A percentile compares a stretch with the other conserved stretches of the same genome.
Conservation (phyloP, 169 alveolate genomes). For the Babesia caballi region DNA sequence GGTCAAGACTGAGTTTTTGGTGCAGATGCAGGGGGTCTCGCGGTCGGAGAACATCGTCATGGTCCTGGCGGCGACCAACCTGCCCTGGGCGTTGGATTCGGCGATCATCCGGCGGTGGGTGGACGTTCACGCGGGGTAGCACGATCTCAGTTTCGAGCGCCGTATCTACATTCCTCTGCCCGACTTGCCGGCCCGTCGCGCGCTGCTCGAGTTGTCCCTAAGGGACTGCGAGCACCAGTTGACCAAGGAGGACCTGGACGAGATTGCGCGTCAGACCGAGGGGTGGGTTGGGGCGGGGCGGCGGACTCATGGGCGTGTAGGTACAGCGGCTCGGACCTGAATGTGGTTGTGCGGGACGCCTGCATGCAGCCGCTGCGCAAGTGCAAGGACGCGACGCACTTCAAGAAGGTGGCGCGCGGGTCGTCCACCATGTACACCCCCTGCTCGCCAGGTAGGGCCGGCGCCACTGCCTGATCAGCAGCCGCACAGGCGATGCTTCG, state of each 20-base stretch:
- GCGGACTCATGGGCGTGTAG: neutral
- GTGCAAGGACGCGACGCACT: conserved; percentile 62
- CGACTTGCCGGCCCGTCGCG: conserved; percentile 88
- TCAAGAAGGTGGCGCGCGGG: conserved; percentile 60
- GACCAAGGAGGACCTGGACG: conserved; percentile 77
- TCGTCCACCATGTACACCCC: conserved; percentile 68
- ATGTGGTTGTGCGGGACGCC: conserved; percentile 69
- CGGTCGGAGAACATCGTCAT: conserved; percentile 62
- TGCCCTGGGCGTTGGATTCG: conserved; percentile 98
- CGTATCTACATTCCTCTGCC: conserved; percentile 98
- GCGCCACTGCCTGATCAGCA: neutral
- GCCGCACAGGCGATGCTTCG: conserved; percentile 64
- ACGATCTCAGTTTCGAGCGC: conserved; percentile 84
- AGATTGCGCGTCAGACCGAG: conserved; percentile 68
- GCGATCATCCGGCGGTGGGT: conserved; percentile 94
- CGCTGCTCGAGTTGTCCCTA: conserved; percentile 76
- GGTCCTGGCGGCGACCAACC: conserved; percentile 76
- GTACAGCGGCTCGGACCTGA: conserved; percentile 71
- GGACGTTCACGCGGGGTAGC: neutral
- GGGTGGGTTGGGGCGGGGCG: conserved; percentile 14
- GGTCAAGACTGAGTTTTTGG: conserved; percentile 98
- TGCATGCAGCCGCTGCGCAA: conserved; percentile 71
- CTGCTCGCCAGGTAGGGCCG: conserved; percentile 69
- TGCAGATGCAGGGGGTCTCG: conserved; percentile 94
- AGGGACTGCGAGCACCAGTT: conserved; percentile 66